A percentile compares a stretch with the other conserved stretches of the same genome.
phyloP scores from a whole-genome alignment of 2,329 filamentous ascomycete species.

The Albifimbria verrucaria region DNA sequence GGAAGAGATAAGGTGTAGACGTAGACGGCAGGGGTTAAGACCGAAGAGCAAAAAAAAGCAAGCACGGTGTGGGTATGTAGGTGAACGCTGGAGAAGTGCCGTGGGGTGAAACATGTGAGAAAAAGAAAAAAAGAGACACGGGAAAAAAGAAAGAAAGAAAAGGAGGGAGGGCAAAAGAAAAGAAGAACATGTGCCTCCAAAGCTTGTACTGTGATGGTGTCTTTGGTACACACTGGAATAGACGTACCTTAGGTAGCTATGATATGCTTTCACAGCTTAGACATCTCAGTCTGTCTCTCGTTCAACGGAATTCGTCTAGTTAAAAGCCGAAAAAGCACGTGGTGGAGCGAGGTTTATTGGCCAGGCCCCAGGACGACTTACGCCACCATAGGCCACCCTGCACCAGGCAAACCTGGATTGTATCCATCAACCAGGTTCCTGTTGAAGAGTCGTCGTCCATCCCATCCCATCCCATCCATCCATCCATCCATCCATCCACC shows the following conservation, averaged over 20 bases:
- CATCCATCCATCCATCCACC: background rate
- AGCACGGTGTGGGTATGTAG: too few relatives aligned
- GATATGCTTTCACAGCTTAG: background rate
- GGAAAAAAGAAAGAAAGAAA: background rate
- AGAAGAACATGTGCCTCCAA: too few relatives aligned
- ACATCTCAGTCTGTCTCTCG: background rate
- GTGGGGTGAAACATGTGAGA: too few relatives aligned
- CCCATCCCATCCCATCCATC: too few relatives aligned
- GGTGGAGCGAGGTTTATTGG: background rate
- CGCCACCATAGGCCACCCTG: background rate
- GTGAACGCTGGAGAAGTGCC: too few relatives aligned
- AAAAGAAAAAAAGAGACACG: background rate
- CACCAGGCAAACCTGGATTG: background rate
- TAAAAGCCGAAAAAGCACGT: background rate
- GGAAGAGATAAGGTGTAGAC: too few relatives aligned
- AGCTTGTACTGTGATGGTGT: too few relatives aligned
- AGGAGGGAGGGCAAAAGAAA: too few relatives aligned
- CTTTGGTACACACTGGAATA: background rate
- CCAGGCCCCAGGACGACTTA: background rate
- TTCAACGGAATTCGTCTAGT: background rate
- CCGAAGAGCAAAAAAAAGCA: background rate
- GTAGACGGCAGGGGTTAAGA: too few relatives aligned
- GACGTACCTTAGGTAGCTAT: too few relatives aligned
- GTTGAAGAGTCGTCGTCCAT: background rate
- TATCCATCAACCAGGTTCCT: background rate